phyloP scores from a whole-genome alignment of 2,329 filamentous ascomycete genomes.

The Calonectria pauciramosa region DNA sequence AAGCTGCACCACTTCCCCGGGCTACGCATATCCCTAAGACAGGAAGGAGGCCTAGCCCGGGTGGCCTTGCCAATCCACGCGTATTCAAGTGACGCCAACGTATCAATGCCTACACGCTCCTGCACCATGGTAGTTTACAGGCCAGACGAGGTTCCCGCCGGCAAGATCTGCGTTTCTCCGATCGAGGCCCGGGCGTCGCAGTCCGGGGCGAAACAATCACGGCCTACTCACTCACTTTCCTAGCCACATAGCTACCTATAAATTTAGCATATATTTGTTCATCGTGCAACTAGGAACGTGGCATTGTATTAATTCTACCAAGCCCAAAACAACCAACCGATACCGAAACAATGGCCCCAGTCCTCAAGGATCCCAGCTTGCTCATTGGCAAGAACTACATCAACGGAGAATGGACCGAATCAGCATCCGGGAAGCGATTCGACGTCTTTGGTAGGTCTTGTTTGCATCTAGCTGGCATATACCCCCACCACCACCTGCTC shows the following conservation, averaged over 20 bases:
- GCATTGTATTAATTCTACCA: neutral
- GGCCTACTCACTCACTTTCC: neutral
- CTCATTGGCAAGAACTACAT: slow-evolving; percentile 74
- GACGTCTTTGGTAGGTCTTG: slow-evolving; percentile 61
- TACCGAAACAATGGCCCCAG: slow-evolving; percentile 5
- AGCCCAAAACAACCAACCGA: neutral
- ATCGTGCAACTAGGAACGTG: neutral
- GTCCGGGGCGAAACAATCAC: neutral
- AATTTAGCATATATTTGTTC: neutral
- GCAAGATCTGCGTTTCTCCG: neutral
- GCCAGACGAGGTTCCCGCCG: neutral
- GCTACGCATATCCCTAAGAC: neutral
- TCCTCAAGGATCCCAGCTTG: slow-evolving; percentile 68
- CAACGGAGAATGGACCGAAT: slow-evolving; percentile 79
- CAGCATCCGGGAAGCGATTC: slow-evolving; percentile 79
- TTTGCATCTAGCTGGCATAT: neutral
- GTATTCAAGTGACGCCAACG: neutral
- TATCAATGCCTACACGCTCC: too few relatives aligned
- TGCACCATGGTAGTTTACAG: too few relatives aligned
- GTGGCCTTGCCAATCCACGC: neutral
- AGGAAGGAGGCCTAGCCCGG: neutral
- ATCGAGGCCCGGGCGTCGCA: neutral
- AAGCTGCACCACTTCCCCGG: neutral
- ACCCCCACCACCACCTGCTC: neutral
- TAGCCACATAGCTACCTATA: neutral